Base-by-base conservation (phyloP, 176 grass and related monocot genomes). In the Raddia guianensis region DNA sequence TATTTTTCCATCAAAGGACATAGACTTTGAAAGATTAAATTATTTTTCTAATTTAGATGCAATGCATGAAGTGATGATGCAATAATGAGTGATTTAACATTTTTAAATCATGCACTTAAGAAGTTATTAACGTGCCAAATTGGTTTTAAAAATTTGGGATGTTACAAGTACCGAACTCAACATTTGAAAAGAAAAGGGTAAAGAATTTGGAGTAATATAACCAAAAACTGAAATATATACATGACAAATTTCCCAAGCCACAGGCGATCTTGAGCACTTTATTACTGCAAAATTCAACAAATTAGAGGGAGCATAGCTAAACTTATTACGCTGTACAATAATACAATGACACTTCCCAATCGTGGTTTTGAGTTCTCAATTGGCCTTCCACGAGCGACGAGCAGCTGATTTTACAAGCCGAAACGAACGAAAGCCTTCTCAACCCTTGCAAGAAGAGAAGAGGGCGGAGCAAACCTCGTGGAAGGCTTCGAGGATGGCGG, bases 401-500 rank as follows among this genome's bases (percentile, higher is more conserved):
- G 27, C 42, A 32, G 14, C 2, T 37, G 44, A 3, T 56, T 68
- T 68, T 19, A 57, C 35, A 7, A 10, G 52, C 52, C 6, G 12
- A 40, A 27, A 27, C 27, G 1, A 27, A 27, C 27, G 27, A 27
- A 40, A 40, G 37, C 37, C 37, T 40, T 1, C 4, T 85, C 76
- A 89, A 1, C 71, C 68, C 66, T 80, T 80, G 72, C 85, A 58
- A 1, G 77, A 63, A 1, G 80, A 72, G 73, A 94, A 98, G 18
- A 94, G 82, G n/a, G 63, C 40, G 55, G 92, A 93, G 83, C 92
- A 98, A 9, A 93, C 95, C 78, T 98, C 92, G 68, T 92, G 83
- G 72, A 98, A 95, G 46, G 95, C 92, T 63, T 95, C 92, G n/a
- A 98, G 90, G 47, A 98, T 98, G 61, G 80, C 78, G 58, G 81